Percentiles rank a stretch among this genome's conserved stretches.
These are phyloP conservation scores for Shiraia sp. DNA, from an alignment of 2,329 filamentous ascomycete species.

Conservation along the genomic window DNA sequence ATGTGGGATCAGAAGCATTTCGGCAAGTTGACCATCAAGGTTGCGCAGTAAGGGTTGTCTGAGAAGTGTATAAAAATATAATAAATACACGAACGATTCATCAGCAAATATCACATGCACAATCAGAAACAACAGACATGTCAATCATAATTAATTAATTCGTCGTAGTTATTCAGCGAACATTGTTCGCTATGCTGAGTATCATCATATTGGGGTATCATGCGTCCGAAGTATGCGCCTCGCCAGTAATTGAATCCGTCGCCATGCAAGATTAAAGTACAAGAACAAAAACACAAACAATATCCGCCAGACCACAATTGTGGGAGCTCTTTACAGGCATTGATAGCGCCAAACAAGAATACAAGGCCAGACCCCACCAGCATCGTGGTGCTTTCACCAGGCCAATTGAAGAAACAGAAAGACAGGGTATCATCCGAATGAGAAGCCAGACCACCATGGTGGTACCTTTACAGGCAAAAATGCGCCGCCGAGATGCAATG, in stretches of 20 bases:
- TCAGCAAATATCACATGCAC: not conserved
- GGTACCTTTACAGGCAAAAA: not conserved
- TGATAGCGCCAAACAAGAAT: too few species aligned
- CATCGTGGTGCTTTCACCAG: not conserved
- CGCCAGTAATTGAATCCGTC: too few species aligned
- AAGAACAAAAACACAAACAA: not conserved
- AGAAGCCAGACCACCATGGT: too few species aligned
- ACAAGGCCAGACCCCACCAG: not conserved
- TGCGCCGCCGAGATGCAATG: not conserved
- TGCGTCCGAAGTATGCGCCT: too few species aligned
- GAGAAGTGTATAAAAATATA: not conserved
- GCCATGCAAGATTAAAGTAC: too few species aligned
- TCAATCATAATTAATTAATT: not conserved
- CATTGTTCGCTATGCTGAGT: too few species aligned
- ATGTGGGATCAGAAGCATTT: slow-evolving; percentile 55
- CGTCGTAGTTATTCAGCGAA: too few species aligned
- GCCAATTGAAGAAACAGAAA: too few species aligned
- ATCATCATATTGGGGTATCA: not conserved
- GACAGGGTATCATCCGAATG: too few species aligned
- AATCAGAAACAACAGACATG: too few species aligned
- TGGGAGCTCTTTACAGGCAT: too few species aligned
- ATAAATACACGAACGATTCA: not conserved
- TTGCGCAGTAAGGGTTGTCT: slow-evolving; percentile 18
- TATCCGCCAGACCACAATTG: too few species aligned
- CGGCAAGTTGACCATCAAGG: slow-evolving; percentile 42